Conservation (phyloP, 306 rosid genomes). For the Inga leiocalycina region DNA sequence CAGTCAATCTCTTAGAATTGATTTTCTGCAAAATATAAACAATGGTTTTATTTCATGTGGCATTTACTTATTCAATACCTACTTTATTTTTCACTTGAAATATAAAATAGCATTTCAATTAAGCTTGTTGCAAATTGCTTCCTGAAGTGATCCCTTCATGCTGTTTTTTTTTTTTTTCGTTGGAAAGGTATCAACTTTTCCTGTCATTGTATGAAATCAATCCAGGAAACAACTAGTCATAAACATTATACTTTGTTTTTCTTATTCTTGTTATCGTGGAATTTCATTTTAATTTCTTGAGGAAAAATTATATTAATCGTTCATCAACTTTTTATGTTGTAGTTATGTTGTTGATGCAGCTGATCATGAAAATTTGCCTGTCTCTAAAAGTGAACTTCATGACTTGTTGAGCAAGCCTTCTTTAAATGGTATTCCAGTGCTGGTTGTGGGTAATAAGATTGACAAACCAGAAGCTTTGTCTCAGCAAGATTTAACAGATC, state of each 20-base stretch:
- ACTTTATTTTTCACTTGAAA: too few species aligned
- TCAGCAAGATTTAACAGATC: slow-evolving; percentile 54
- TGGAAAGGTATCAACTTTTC: slow-evolving; percentile 50
- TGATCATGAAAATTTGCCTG: slow-evolving; percentile 53
- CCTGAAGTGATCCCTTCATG: neutral
- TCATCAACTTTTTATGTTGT: slow-evolving; percentile 36
- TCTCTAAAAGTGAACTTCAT: slow-evolving; percentile 67
- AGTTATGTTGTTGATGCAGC: slow-evolving; percentile 77
- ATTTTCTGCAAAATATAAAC: too few species aligned
- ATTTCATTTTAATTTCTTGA: neutral
- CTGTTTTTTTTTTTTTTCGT: too few species aligned
- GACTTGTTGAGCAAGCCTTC: slow-evolving; percentile 66
- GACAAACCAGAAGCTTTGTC: slow-evolving; percentile 65
- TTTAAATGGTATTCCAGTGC: slow-evolving; percentile 59
- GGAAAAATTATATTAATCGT: slow-evolving; percentile 4
- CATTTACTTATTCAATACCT: too few species aligned
- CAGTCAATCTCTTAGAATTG: neutral
- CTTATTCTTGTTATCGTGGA: neutral
- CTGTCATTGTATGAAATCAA: neutral
- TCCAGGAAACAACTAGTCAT: neutral
- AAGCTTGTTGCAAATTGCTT: neutral
- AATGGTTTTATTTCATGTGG: too few species aligned
- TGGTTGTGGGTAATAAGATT: slow-evolving; percentile 66
- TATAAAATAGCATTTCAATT: neutral
- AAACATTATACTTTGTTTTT: slow-evolving; percentile 2